Evolutionary conservation across 2,329 filamentous ascomycete species (phyloP).

Genomic region (Drechmeria coniospora): DNA sequence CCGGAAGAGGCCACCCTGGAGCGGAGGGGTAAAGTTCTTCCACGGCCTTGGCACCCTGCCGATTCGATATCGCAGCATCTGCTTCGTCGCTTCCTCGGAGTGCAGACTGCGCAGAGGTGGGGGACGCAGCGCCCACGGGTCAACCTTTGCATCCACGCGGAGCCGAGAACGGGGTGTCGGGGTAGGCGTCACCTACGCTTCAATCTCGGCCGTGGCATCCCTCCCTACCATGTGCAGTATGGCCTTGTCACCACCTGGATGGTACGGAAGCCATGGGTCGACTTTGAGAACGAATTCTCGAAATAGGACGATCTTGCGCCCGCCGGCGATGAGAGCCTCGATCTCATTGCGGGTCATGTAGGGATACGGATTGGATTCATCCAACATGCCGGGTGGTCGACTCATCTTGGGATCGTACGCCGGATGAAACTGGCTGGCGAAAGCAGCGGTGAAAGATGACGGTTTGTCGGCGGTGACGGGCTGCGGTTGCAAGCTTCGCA

Average conservation of each 20-base stretch:
- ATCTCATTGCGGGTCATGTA: conserved; percentile 20
- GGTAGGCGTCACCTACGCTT: conserved; percentile 44
- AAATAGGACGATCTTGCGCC: conserved; percentile 64
- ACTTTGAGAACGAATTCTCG: conserved; percentile 71
- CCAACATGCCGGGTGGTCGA: too few relatives aligned
- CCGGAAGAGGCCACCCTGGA: conserved; percentile 74
- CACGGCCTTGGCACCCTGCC: conserved; percentile 68
- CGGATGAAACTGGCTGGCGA: too few relatives aligned
- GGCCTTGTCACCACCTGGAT: conserved; percentile 82
- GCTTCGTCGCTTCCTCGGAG: conserved; percentile 56
- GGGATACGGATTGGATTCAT: too few relatives aligned
- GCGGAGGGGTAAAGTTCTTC: conserved; percentile 79
- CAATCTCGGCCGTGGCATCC: conserved; percentile 90
- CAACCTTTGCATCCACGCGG: too few relatives aligned
- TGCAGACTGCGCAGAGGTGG: conserved; percentile 58
- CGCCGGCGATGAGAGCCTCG: conserved; percentile 71
- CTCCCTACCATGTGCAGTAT: conserved; percentile 87
- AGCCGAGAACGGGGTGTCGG: conserved; percentile 6
- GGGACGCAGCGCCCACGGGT: too few relatives aligned
- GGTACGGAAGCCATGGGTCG: conserved; percentile 76
- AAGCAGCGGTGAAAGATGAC: too few relatives aligned
- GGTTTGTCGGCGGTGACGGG: too few relatives aligned
- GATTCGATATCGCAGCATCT: conserved; percentile 73
- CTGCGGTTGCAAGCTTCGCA: too few relatives aligned
- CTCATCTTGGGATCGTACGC: too few relatives aligned